These are phyloP conservation scores for Sugiyamaella boreocaroliniensis DNA, from an alignment of 805 yeast species.

Conservation along the genomic window DNA sequence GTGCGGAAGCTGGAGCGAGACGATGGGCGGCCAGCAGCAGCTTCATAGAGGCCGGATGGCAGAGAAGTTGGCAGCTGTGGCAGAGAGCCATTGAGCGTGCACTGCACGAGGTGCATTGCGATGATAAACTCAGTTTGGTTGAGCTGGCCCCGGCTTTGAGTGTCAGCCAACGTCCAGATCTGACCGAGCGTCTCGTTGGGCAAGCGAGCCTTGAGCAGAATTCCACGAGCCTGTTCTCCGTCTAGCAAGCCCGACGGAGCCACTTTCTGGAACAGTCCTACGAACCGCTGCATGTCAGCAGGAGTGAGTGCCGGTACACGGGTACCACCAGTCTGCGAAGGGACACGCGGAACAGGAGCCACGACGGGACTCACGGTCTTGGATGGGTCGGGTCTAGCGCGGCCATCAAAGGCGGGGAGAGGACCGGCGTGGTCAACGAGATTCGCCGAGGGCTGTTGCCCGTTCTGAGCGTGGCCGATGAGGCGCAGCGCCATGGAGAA, in stretches of 20 bases:
- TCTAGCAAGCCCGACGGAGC: constrained; percentile 51
- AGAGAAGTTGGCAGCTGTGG: constrained; percentile 48
- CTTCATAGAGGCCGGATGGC: constrained; percentile 34
- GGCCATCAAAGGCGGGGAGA: constrained; percentile 50
- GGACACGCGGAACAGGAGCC: not conserved
- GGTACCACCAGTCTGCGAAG: constrained; percentile 5
- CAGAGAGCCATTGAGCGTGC: constrained; percentile 59
- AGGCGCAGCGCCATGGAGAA: constrained; percentile 83
- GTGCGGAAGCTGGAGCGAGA: constrained; percentile 9
- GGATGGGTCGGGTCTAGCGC: constrained; percentile 4
- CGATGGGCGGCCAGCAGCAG: constrained; percentile 33
- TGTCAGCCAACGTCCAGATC: constrained; percentile 86
- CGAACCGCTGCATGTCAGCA: constrained; percentile 32
- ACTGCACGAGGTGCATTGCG: constrained; percentile 94
- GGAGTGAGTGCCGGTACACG: constrained; percentile 32
- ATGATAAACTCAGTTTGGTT: constrained; percentile 70
- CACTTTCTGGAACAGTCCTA: constrained; percentile 57
- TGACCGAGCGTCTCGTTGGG: constrained; percentile 73
- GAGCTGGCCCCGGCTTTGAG: constrained; percentile 64
- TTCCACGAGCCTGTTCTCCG: constrained; percentile 77
- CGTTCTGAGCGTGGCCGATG: constrained; percentile 80
- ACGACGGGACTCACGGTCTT: not conserved
- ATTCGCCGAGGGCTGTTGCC: constrained; percentile 49
- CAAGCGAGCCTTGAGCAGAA: constrained; percentile 81
- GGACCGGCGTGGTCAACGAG: constrained; percentile 56